phyloP scores from a whole-genome alignment of 352 stramenopile species.

The Blastocystis sp. region DNA sequence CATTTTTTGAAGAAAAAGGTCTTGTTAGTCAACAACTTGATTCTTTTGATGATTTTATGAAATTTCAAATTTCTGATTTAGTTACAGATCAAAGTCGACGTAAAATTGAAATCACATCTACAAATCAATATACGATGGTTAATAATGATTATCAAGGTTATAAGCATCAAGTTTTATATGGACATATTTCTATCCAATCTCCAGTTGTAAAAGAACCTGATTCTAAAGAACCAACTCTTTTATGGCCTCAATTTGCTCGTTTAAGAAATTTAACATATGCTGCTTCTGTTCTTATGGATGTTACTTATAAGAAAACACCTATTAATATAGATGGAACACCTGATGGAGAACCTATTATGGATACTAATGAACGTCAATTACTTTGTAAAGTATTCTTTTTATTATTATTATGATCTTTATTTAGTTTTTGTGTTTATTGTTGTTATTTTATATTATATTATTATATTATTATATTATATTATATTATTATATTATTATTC shows the following conservation, averaged over 20 bases:
- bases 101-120: constrained; percentile 24
- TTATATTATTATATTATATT: background rate
- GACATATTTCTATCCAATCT: constrained; percentile 46
- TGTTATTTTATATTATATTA: too few species aligned
- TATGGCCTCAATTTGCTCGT: constrained; percentile 94
- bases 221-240: constrained; percentile 81
- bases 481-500: too few species aligned
- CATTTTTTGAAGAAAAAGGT: constrained; percentile 98
- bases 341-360: constrained; percentile 49
- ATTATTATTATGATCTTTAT: background rate
- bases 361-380: background rate
- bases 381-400: constrained; percentile 14
- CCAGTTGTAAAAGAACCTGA: constrained; percentile 74
- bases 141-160: constrained; percentile 58
- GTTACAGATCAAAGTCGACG: constrained; percentile 21
- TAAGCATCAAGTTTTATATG: constrained; percentile 57
- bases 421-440: background rate
- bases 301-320: constrained; percentile 73
- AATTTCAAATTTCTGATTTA: constrained; percentile 73
- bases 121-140: constrained; percentile 21
- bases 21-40: constrained; percentile 97
- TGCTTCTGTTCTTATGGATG: constrained; percentile 90
- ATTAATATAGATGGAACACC: constrained; percentile 24
- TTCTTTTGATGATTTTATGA: constrained; percentile 99
- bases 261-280: constrained; percentile 95